Evolutionary conservation across 768 basidiomycete species (phyloP).

Genomic region (Amanita molliuscula): DNA sequence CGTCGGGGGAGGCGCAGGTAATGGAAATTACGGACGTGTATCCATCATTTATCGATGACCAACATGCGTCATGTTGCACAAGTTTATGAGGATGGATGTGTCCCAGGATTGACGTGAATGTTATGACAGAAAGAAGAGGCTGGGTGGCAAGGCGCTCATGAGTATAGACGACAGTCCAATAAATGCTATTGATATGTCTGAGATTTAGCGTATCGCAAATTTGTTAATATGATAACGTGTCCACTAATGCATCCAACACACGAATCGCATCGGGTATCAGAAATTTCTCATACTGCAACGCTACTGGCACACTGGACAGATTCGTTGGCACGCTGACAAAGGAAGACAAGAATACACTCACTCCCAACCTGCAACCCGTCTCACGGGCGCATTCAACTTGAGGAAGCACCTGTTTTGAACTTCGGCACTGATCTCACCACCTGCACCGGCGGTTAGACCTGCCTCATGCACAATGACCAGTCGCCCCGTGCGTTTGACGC

Average conservation of each 20-base stretch:
- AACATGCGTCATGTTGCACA: no score
- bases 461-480: slow-evolving; percentile 91
- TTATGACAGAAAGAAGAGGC: no score
- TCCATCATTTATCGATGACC: slow-evolving; percentile 64
- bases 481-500: slow-evolving; percentile 76
- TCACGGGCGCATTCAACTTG: slow-evolving; percentile 80
- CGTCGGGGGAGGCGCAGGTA: slow-evolving; percentile 50
- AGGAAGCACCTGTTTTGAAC: slow-evolving; percentile 84
- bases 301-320: slow-evolving; percentile 59
- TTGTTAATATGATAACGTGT: slow-evolving; percentile 62
- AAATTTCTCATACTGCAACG: slow-evolving; percentile 85
- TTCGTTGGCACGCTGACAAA: slow-evolving; percentile 1
- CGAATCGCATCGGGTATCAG: slow-evolving; percentile 82
- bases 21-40: slow-evolving; percentile 64
- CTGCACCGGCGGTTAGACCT: slow-evolving; percentile 77
- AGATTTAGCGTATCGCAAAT: slow-evolving; percentile 4
- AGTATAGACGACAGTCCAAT: slow-evolving; percentile 12
- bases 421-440: slow-evolving; percentile 86
- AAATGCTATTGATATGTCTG: slow-evolving; percentile 6
- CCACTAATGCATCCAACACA: slow-evolving; percentile 73
- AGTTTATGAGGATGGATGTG: no score
- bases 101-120: no score
- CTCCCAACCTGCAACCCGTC: slow-evolving; percentile 90
- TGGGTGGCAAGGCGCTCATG: no score
- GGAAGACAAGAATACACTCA: slow-evolving; percentile 33